Percentiles rank a stretch among this genome's conserved stretches.
Evolutionary conservation across 2,329 filamentous ascomycete species (phyloP).

Genomic region (Trichoderma atroviride): DNA sequence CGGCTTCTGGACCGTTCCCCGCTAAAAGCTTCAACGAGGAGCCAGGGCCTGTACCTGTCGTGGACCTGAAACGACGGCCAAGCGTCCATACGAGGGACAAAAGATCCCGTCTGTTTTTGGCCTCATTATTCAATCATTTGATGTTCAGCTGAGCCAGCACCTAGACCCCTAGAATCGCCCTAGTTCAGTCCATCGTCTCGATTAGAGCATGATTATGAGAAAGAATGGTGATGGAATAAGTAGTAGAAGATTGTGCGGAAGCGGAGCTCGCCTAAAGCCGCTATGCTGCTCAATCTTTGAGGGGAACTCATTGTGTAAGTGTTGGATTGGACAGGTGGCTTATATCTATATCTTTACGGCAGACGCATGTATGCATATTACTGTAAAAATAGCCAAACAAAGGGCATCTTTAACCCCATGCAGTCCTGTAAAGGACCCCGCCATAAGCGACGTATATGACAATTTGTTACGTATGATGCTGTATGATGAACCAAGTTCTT

Average conservation of each 20-base stretch:
- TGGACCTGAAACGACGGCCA: constrained; percentile 18
- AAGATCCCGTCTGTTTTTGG: neutral
- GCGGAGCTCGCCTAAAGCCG: neutral
- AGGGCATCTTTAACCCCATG: neutral
- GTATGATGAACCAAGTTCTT: neutral
- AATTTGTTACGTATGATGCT: neutral
- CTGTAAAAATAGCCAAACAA: neutral
- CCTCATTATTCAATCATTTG: neutral
- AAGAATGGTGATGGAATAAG: neutral
- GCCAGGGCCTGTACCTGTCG: neutral
- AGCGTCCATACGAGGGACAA: neutral
- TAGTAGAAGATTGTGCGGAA: neutral
- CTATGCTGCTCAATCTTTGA: neutral
- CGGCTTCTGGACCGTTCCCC: neutral
- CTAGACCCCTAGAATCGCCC: neutral
- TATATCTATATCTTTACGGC: neutral
- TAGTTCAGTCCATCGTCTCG: neutral
- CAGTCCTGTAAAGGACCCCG: neutral
- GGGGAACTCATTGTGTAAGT: neutral
- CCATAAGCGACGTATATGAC: neutral
- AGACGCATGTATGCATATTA: neutral
- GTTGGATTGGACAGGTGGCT: neutral
- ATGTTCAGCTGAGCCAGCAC: neutral
- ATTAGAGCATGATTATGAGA: neutral
- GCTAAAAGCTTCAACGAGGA: neutral